Conservation (phyloP, 2,329 filamentous ascomycete genomes). For the Ophiocordyceps camponoti-saundersi region DNA sequence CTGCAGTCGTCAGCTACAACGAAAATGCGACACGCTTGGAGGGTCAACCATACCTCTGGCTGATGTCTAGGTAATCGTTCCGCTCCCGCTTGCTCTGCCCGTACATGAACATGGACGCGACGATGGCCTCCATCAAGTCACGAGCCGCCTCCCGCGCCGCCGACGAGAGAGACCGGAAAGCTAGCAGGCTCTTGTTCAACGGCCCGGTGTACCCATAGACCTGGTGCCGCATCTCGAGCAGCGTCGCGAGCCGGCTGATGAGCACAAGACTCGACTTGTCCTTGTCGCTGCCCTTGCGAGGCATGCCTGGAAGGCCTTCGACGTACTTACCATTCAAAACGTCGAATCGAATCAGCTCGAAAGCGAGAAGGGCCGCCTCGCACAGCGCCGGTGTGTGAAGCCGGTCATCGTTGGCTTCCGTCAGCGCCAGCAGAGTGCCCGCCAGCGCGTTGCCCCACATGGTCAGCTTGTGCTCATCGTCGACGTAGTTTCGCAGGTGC, state of each 20-base stretch:
- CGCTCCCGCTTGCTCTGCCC: constrained; percentile 60
- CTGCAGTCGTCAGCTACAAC: constrained; percentile 13
- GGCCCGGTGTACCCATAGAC: constrained; percentile 87
- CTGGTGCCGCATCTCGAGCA: constrained; percentile 69
- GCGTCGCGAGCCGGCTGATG: constrained; percentile 70
- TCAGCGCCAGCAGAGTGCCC: constrained; percentile 45
- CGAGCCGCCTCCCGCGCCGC: constrained; percentile 65
- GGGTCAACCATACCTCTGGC: constrained; percentile 34
- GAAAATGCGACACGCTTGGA: no score
- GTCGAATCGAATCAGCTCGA: constrained; percentile 69
- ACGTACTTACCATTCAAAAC: constrained; percentile 56
- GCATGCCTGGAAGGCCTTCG: constrained; percentile 35
- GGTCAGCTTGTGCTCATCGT: constrained; percentile 64
- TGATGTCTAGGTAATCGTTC: constrained; percentile 49
- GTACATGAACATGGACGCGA: constrained; percentile 64
- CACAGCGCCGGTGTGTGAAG: constrained; percentile 37
- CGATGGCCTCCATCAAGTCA: constrained; percentile 69
- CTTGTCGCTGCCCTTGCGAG: constrained; percentile 42
- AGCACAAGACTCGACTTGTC: constrained; percentile 67
- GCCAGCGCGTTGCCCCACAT: constrained; percentile 69
- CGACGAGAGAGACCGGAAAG: constrained; percentile 69
- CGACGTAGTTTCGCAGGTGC: constrained; percentile 72
- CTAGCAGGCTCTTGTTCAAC: constrained; percentile 74
- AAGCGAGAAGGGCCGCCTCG: constrained; percentile 65
- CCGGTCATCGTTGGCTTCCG: constrained; percentile 30